Percentiles rank a stretch among this genome's conserved stretches.
Evolutionary conservation across 805 yeast species (phyloP).

Genomic region (Cyberlindnera mississippiensis): DNA sequence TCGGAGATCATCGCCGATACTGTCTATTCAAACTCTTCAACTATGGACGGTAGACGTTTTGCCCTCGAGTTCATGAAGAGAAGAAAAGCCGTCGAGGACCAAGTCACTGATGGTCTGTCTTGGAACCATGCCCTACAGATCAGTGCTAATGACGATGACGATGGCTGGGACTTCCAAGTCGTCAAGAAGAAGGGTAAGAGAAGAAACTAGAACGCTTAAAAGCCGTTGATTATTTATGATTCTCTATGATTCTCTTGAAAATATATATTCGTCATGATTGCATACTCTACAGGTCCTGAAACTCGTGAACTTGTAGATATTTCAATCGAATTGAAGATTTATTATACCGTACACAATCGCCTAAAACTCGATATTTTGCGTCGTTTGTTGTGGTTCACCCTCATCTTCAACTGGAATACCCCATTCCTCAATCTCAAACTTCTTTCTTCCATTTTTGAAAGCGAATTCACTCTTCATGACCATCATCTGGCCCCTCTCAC

Average conservation of each 20-base stretch:
- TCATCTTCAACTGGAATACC: conserved; percentile 94
- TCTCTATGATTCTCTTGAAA: too few species aligned
- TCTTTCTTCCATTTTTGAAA: conserved; percentile 77
- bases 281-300: too few species aligned
- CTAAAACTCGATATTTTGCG: conserved; percentile 1
- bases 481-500: conserved; percentile 79
- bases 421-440: conserved; percentile 89
- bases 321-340: not conserved
- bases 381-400: conserved; percentile 22
- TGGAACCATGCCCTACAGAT: conserved; percentile 71
- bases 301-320: too few species aligned
- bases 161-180: conserved; percentile 63
- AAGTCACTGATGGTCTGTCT: conserved; percentile 44
- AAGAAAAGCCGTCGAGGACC: conserved; percentile 65
- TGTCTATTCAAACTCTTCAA: conserved; percentile 79
- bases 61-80: conserved; percentile 85
- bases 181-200: conserved; percentile 55
- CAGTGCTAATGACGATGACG: conserved; percentile 37
- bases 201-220: conserved; percentile 27
- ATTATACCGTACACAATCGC: not conserved
- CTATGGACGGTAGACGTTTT: conserved; percentile 92
- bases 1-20: conserved; percentile 88
- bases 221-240: too few species aligned
- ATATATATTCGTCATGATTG: too few species aligned
- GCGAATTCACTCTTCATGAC: conserved; percentile 73